Percentiles rank a stretch among this genome's conserved stretches.
These are phyloP conservation scores for Deinandra increscens DNA, from an alignment of 129 eudicot species.

Conservation along the genomic window DNA sequence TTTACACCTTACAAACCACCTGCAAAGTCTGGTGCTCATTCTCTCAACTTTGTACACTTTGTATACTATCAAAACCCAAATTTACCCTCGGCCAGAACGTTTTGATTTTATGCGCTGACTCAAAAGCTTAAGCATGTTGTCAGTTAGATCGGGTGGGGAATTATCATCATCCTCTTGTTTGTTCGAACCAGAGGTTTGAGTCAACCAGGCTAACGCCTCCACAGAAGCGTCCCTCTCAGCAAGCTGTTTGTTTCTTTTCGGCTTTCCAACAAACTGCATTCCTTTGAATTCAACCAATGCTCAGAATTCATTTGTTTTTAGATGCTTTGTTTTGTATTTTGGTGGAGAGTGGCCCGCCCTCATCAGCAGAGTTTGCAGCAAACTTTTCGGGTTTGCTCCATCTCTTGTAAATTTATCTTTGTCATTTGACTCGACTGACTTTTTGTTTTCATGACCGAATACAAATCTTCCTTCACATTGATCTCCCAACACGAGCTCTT, in stretches of 20 bases:
- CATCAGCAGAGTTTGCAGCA: constrained; percentile 87
- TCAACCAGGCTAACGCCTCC: constrained; percentile 93
- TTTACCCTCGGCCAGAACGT: constrained; percentile 32
- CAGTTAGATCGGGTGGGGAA: constrained; percentile 70
- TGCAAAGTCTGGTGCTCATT: neutral
- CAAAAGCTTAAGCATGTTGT: constrained; percentile 88
- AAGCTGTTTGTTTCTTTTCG: constrained; percentile 76
- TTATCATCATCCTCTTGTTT: constrained; percentile 49
- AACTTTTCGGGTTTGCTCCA: constrained; percentile 88
- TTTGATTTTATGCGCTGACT: constrained; percentile 64
- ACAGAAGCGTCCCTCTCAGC: constrained; percentile 95
- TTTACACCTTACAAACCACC: no score
- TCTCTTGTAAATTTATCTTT: constrained; percentile 69
- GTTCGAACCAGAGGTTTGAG: constrained; percentile 63
- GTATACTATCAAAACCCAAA: neutral
- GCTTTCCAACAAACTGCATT: constrained; percentile 97
- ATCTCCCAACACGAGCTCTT: constrained; percentile 86
- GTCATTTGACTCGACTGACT: constrained; percentile 45
- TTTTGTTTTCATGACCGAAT: constrained; percentile 85
- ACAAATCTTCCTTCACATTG: constrained; percentile 94
- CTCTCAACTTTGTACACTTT: constrained; percentile 11
- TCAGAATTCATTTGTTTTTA: constrained; percentile 91
- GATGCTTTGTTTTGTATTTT: constrained; percentile 90
- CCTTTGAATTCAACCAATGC: constrained; percentile 94
- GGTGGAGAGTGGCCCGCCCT: constrained; percentile 99